Evolutionary conservation across 805 yeast genomes (phyloP).

Genomic region (Tetrapisispora arboricola): DNA sequence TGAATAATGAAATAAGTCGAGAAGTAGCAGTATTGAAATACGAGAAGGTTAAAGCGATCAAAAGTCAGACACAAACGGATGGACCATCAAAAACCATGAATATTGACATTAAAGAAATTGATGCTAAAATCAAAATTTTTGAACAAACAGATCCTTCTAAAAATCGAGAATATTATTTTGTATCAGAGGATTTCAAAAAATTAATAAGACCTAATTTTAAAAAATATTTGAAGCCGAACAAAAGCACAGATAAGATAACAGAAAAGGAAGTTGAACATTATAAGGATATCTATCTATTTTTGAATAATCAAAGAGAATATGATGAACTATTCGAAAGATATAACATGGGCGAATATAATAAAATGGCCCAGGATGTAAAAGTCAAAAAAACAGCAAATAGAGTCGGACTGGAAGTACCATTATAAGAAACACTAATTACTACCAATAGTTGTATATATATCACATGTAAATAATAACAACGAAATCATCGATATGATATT

Average conservation of each 20-base stretch:
- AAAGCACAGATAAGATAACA: background rate
- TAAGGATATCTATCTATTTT: constrained; percentile 49
- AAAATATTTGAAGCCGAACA: constrained; percentile 4
- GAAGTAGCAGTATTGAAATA: constrained; percentile 19
- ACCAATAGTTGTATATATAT: no score
- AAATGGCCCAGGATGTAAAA: constrained; percentile 67
- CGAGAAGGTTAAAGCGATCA: constrained; percentile 13
- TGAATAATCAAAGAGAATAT: constrained; percentile 66
- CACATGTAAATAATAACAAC: no score
- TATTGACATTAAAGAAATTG: constrained; percentile 6
- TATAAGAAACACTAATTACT: no score
- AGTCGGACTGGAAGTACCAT: constrained; percentile 78
- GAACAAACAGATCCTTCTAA: constrained; percentile 8
- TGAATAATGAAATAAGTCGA: constrained; percentile 12
- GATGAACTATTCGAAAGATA: constrained; percentile 73
- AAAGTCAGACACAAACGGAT: constrained; percentile 6
- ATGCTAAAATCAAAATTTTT: constrained; percentile 10
- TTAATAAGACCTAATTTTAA: constrained; percentile 9
- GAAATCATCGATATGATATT: no score
- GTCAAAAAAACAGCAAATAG: constrained; percentile 71
- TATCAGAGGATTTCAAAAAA: constrained; percentile 8
- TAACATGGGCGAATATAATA: constrained; percentile 60
- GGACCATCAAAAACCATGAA: constrained; percentile 3
- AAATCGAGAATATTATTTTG: constrained; percentile 11
- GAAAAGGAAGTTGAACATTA: constrained; percentile 30